phyloP scores from a whole-genome alignment of 257 asterid species.

The Solanum pinnatisectum region DNA sequence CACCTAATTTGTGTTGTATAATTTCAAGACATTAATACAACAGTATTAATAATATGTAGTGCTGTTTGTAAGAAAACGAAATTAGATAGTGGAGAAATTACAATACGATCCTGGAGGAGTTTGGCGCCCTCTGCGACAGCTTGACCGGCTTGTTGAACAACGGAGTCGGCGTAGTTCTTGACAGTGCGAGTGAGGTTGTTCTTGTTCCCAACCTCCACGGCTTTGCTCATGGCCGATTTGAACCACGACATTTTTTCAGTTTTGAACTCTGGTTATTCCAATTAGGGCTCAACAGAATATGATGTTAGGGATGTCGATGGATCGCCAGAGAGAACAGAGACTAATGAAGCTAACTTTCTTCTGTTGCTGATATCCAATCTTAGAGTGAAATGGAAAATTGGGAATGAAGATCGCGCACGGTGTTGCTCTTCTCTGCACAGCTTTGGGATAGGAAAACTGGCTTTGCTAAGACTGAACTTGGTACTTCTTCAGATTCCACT shows the following conservation, averaged over 20 bases:
- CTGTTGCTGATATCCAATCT: not conserved
- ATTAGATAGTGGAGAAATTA: constrained; percentile 9
- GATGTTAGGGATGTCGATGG: not conserved
- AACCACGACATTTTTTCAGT: constrained; percentile 92
- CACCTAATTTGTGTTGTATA: not conserved
- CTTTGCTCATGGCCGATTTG: constrained; percentile 90
- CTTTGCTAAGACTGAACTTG: not conserved
- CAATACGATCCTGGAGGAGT: constrained; percentile 82
- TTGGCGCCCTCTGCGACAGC: constrained; percentile 95
- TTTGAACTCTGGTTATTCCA: not conserved
- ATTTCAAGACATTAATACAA: not conserved
- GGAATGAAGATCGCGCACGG: not conserved
- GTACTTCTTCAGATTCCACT: not conserved
- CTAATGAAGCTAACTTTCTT: not conserved
- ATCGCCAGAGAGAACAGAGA: not conserved
- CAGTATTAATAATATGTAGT: not conserved
- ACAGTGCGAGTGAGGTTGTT: constrained; percentile 88
- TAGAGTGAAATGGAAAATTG: not conserved
- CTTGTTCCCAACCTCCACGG: constrained; percentile 94
- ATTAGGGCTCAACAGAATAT: not conserved
- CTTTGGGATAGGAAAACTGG: not conserved
- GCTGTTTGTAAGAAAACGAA: not conserved
- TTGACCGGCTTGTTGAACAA: constrained; percentile 96
- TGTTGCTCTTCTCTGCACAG: not conserved
- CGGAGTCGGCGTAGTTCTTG: constrained; percentile 78